Conservation (phyloP, 306 rosid species). For the Quercus alba region DNA sequence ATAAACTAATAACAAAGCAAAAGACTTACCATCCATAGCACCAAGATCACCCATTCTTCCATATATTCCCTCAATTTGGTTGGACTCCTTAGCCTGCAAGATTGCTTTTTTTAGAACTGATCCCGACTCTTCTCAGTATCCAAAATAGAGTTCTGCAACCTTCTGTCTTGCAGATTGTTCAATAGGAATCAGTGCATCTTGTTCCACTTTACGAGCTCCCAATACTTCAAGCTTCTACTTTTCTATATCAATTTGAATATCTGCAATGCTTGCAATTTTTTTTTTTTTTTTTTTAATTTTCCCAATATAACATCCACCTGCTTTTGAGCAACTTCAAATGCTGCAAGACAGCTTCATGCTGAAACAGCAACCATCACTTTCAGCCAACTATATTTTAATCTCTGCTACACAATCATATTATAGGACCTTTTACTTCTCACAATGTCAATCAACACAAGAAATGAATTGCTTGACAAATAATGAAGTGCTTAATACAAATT, state of each 20-base stretch:
- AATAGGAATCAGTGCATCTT: constrained; percentile 71
- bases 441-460: neutral
- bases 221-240: constrained; percentile 56
- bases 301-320: constrained; percentile 59
- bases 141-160: constrained; percentile 81
- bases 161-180: constrained; percentile 93
- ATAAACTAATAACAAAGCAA: neutral
- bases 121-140: constrained; percentile 92
- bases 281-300: constrained; percentile 48
- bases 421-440: neutral
- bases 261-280: constrained; percentile 48
- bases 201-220: constrained; percentile 70
- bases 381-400: constrained; percentile 13
- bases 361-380: constrained; percentile 22
- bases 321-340: constrained; percentile 67
- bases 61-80: constrained; percentile 78
- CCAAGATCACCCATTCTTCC: constrained; percentile 98
- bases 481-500: neutral
- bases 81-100: constrained; percentile 70
- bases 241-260: constrained; percentile 52
- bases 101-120: constrained; percentile 79
- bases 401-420: neutral
- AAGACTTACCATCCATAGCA: constrained; percentile 80
- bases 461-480: neutral
- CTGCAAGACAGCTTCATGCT: constrained; percentile 81